A percentile compares a stretch with the other conserved stretches of the same genome.
Conservation (phyloP, 1,284 basidiomycete genomes). For the Blastosporella zonata region DNA sequence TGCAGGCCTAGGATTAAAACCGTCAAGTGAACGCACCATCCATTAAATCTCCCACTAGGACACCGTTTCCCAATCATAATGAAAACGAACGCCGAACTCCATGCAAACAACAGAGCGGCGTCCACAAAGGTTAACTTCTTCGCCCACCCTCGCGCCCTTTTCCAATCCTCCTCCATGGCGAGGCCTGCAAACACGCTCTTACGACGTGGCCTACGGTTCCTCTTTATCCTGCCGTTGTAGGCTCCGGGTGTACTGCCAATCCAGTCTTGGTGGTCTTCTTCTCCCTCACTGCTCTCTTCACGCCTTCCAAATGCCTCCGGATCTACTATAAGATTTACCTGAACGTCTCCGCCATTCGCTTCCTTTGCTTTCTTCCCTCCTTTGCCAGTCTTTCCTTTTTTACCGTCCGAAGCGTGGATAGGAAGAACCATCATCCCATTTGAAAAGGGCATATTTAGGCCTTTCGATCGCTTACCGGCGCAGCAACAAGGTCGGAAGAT, state of each 20-base stretch:
- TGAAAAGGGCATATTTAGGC: conserved; percentile 27
- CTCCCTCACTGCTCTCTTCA: conserved; percentile 15
- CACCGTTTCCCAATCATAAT: conserved; percentile 61
- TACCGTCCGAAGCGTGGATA: conserved; percentile 42
- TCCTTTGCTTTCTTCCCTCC: conserved; percentile 36
- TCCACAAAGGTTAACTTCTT: conserved; percentile 54
- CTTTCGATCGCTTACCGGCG: conserved; percentile 27
- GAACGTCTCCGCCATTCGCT: conserved; percentile 41
- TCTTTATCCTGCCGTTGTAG: conserved; percentile 21
- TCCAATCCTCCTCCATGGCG: conserved; percentile 64
- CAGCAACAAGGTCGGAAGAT: conserved; percentile 57
- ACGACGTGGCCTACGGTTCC: conserved; percentile 33
- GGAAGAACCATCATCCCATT: conserved; percentile 67
- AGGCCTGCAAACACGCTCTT: conserved; percentile 56
- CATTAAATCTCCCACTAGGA: conserved; percentile 55
- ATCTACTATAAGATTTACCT: conserved; percentile 71
- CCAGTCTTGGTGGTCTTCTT: conserved; percentile 21
- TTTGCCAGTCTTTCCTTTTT: conserved; percentile 26
- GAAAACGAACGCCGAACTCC: conserved; percentile 58
- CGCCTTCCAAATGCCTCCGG: conserved; percentile 49
- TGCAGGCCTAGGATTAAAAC: not conserved
- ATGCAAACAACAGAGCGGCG: conserved; percentile 45
- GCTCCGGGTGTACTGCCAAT: conserved; percentile 25
- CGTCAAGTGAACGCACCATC: conserved; percentile 47
- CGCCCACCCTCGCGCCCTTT: conserved; percentile 46